Conservation (phyloP, 257 asterid species). For the Scutellaria galericulata region DNA sequence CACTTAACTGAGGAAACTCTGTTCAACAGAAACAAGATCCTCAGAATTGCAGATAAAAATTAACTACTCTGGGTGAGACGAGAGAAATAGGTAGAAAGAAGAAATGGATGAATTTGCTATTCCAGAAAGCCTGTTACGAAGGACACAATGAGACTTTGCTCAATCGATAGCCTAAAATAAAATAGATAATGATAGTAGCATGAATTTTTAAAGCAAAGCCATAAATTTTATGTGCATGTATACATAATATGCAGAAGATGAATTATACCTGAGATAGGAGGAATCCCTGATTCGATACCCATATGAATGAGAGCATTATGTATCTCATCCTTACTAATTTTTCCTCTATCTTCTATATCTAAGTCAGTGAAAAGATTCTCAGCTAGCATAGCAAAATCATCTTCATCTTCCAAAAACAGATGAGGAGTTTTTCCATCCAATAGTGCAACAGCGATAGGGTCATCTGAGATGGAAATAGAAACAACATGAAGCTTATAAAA, state of each 20-base stretch:
- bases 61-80: neutral
- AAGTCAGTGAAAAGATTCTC: constrained; percentile 69
- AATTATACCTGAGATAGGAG: constrained; percentile 58
- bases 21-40: constrained; percentile 30
- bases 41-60: constrained; percentile 11
- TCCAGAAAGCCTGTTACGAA: neutral
- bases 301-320: constrained; percentile 52
- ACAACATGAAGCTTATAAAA: constrained; percentile 20
- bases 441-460: constrained; percentile 55
- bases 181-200: constrained; percentile 10
- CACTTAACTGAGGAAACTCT: constrained; percentile 60
- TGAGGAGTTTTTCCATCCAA: constrained; percentile 55
- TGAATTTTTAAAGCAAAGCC: constrained; percentile 8
- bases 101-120: neutral
- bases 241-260: neutral
- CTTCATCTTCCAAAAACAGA: constrained; percentile 63
- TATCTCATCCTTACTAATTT: constrained; percentile 56
- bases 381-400: constrained; percentile 71
- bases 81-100: neutral
- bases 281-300: constrained; percentile 68
- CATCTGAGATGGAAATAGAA: constrained; percentile 42
- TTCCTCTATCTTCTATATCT: constrained; percentile 62
- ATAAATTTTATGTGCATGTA: neutral
- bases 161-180: neutral
- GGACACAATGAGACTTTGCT: neutral